Percentiles rank a stretch among this genome's conserved stretches.
phyloP scores from a whole-genome alignment of 164 flowering plant genomes.

The Aristolochia contorta region DNA sequence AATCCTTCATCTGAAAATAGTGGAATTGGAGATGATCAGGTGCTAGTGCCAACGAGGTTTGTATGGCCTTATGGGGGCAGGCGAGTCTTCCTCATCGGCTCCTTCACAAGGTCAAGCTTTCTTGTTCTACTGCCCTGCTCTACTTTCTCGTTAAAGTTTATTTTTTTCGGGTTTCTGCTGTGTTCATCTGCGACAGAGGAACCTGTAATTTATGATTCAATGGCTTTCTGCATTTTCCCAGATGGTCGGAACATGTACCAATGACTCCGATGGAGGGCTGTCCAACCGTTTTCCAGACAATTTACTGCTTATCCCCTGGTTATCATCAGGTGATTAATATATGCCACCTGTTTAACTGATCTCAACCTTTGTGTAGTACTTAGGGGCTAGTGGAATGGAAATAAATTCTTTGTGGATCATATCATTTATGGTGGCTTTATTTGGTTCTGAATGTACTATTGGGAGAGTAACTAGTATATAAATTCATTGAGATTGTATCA shows the following conservation, averaged over 20 bases:
- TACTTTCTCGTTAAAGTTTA: background rate
- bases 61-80: constrained; percentile 61
- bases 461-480: no score
- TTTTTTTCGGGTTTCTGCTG: background rate
- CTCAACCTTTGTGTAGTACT: background rate
- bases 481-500: no score
- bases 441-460: no score
- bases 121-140: background rate
- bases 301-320: constrained; percentile 64
- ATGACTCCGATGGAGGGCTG: constrained; percentile 92
- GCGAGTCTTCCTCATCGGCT: constrained; percentile 36
- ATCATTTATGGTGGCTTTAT: no score
- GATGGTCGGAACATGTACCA: constrained; percentile 67
- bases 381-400: no score
- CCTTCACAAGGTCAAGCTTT: constrained; percentile 38
- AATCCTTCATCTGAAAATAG: constrained; percentile 25
- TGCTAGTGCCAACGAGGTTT: constrained; percentile 32
- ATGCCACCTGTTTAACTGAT: background rate
- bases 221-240: constrained; percentile 7
- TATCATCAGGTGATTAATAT: constrained; percentile 64
- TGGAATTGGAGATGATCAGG: constrained; percentile 20
- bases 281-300: constrained; percentile 70
- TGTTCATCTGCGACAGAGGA: background rate
- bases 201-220: background rate
- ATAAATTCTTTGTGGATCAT: no score